Evolutionary conservation across 805 yeast species (phyloP).

Genomic region (Lipomyces yamadae): DNA sequence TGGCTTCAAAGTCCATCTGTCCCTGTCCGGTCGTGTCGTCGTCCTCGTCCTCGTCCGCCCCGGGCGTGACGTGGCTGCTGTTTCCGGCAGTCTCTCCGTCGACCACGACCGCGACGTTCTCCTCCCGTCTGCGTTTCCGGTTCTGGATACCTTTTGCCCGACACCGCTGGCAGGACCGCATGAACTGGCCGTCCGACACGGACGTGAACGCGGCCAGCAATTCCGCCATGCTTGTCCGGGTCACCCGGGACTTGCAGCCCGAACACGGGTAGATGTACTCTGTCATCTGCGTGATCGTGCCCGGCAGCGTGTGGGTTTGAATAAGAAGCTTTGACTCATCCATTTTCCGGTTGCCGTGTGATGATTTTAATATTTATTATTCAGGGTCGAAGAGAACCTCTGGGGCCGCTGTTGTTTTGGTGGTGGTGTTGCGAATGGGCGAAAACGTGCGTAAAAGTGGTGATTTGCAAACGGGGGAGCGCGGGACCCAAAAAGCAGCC

Average conservation of each 20-base stretch:
- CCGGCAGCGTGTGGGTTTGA: conserved; percentile 24
- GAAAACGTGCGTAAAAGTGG: not conserved
- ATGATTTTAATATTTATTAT: too few relatives aligned
- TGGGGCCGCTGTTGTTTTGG: conserved; percentile 1
- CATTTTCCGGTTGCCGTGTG: conserved; percentile 12
- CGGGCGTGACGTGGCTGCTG: conserved; percentile 17
- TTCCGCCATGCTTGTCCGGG: conserved; percentile 30
- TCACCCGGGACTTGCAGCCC: conserved; percentile 36
- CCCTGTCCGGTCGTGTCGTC: conserved; percentile 18
- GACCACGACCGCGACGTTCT: conserved; percentile 3
- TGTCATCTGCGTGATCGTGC: conserved; percentile 24
- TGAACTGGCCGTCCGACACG: conserved; percentile 34
- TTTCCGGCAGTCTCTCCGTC: conserved; percentile 2
- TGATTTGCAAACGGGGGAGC: not conserved
- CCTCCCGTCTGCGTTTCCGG: conserved; percentile 30
- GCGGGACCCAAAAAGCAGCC: not conserved
- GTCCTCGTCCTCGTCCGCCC: conserved; percentile 27
- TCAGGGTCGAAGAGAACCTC: too few relatives aligned
- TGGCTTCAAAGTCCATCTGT: conserved; percentile 24
- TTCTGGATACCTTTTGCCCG: conserved; percentile 35
- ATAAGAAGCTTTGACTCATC: conserved; percentile 33
- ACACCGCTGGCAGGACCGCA: conserved; percentile 35
- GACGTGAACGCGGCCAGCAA: conserved; percentile 34
- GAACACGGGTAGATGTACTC: conserved; percentile 36
- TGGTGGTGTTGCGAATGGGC: conserved; percentile 1